Conservation (phyloP, 2,329 filamentous ascomycete genomes). For the Lojkania enalia region DNA sequence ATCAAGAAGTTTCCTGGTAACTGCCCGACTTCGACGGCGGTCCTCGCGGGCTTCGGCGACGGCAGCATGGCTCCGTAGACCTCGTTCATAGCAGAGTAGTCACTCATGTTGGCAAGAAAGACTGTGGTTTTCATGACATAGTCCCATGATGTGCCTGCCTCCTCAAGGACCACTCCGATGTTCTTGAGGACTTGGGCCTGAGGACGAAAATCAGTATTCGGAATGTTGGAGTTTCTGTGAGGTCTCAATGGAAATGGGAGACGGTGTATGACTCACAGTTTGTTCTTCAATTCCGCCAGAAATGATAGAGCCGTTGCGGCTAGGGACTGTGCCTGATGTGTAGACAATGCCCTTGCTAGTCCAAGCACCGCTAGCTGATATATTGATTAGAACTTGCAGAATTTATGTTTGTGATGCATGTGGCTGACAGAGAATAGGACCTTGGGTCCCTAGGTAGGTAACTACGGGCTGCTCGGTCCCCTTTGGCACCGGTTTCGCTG, state of each 20-base stretch:
- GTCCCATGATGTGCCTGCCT: slow-evolving; percentile 38
- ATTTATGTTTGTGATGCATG: background rate
- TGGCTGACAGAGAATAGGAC: slow-evolving; percentile 29
- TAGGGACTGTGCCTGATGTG: slow-evolving; percentile 35
- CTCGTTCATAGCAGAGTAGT: slow-evolving; percentile 39
- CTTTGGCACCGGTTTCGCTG: slow-evolving; percentile 27
- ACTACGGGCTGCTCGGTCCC: slow-evolving; percentile 29
- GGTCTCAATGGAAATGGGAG: background rate
- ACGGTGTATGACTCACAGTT: slow-evolving; percentile 9
- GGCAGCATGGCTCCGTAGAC: slow-evolving; percentile 38
- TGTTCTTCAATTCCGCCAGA: slow-evolving; percentile 16
- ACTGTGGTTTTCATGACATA: slow-evolving; percentile 41
- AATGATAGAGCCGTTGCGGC: slow-evolving; percentile 26
- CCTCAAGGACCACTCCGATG: slow-evolving; percentile 33
- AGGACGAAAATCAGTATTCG: slow-evolving; percentile 2
- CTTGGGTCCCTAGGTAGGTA: slow-evolving; percentile 38
- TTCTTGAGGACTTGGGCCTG: slow-evolving; percentile 42
- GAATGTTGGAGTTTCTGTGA: background rate
- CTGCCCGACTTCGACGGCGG: slow-evolving; percentile 37
- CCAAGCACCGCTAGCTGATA: slow-evolving; percentile 30
- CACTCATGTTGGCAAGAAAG: slow-evolving; percentile 37
- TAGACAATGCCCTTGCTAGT: slow-evolving; percentile 38
- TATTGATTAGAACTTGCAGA: background rate
- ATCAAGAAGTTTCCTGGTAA: slow-evolving; percentile 36
- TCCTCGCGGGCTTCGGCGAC: slow-evolving; percentile 34